Base-by-base conservation (phyloP, 345 rosid genomes). In the Eutrema japonicum region DNA sequence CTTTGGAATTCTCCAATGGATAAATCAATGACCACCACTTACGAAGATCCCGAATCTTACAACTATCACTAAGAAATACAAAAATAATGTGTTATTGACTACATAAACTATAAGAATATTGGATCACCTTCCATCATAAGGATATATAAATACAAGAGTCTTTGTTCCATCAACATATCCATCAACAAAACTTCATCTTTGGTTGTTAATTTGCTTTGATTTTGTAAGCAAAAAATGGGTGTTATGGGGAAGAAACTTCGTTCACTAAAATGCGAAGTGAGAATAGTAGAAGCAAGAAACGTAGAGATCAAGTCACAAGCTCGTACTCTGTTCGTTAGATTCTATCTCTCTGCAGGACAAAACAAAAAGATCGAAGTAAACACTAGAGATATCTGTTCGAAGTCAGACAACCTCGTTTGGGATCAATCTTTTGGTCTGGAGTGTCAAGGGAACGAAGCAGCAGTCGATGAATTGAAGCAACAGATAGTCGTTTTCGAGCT, bases 261-360 rank as follows among this genome's bases (percentile, higher is more conserved):
- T 37, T 83, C 86, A 48, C 80, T 88, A 65, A 78, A 77, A 70
- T 89, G 82, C 48, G 77, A 94, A 73, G 66, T 94, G 62, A 83
- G 66, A 61, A 81, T 94, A 80, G 26, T 79, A 45, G 82, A 86
- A 79, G 97, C 96, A 60, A 91, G 83, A 75, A 91, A 89, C 84
- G 73, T 81, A 48, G 83, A 83, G 38, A 4, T 71, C 71, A 84
- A 75, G 50, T 70, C 85, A 41, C 64, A 82, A 38, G 54, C 73
- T 7, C 84, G 77, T 32, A 64, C 33, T 52, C 57, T 91, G 54
- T 89, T 93, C 60, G 84, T 91, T 43, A 86, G 94, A 74, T 86
- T 70, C 83, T 86, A 85, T 75, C 87, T 91, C 18, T 73, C 86
- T 5, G 52, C 90, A n/a, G 88, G 84, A 59, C 70, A 79, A 40